A percentile compares a stretch with the other conserved stretches of the same genome.
Evolutionary conservation across 202 grass and related monocot species (phyloP).

Genomic region (Schoenoplectus tabernaemontani): DNA sequence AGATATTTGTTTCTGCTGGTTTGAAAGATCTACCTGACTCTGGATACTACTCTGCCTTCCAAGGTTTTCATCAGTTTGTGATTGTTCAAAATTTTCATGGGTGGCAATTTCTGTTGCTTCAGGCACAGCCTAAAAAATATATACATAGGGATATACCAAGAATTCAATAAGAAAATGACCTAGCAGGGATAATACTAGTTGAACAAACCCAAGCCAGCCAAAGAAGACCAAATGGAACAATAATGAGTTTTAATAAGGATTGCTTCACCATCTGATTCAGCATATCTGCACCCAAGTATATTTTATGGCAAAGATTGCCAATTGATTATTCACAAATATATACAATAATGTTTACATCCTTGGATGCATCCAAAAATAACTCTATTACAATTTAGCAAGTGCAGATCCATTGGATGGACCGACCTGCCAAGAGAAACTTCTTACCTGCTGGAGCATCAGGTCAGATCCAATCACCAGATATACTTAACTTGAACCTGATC

Average conservation of each 20-base stretch:
- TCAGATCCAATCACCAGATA: neutral
- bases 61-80: conserved; percentile 40
- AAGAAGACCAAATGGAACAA: neutral
- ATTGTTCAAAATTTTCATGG: conserved; percentile 48
- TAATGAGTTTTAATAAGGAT: neutral
- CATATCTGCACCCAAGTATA: neutral
- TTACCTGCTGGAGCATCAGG: neutral
- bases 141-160: neutral
- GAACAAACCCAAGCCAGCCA: conserved; percentile 33
- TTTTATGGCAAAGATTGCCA: neutral
- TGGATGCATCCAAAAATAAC: neutral
- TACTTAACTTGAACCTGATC: neutral
- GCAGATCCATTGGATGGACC: neutral
- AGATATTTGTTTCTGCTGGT: conserved; percentile 44
- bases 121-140: conserved; percentile 37
- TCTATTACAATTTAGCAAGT: neutral
- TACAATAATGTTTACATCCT: neutral
- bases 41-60: conserved; percentile 28
- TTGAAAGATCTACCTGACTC: conserved; percentile 37
- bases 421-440: neutral
- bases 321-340: neutral
- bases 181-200: neutral
- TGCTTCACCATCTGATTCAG: neutral
- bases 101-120: conserved; percentile 37
- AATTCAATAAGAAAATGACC: neutral